phyloP scores from a whole-genome alignment of 75 land plant genomes.

The Cunninghamia lanceolata region DNA sequence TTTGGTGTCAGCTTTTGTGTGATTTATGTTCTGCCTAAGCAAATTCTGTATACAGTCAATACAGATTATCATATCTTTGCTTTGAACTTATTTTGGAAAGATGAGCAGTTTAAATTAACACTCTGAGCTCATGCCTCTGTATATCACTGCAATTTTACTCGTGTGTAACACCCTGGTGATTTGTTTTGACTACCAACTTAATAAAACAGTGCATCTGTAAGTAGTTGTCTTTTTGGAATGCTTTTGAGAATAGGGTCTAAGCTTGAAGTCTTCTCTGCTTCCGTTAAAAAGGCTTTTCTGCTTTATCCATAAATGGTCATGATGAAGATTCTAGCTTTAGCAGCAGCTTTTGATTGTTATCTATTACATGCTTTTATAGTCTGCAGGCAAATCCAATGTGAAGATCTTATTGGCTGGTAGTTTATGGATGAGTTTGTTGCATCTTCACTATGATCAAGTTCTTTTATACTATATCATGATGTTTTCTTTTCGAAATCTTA shows the following conservation, averaged over 20 bases:
- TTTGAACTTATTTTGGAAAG: not conserved
- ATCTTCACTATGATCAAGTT: not conserved
- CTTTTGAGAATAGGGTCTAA: not conserved
- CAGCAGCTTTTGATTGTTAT: not conserved
- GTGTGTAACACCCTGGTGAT: not conserved
- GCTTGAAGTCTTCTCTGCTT: not conserved
- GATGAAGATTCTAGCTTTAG: not conserved
- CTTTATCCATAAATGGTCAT: not conserved
- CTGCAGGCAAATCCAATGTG: not conserved
- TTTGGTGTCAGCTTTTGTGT: not conserved
- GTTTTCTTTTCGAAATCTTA: not conserved
- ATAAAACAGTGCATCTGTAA: not conserved
- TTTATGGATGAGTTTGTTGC: not conserved
- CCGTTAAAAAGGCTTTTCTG: not conserved
- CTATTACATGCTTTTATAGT: not conserved
- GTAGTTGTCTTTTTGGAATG: not conserved
- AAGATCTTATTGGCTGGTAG: not conserved
- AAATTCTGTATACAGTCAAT: not conserved
- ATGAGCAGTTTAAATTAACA: not conserved
- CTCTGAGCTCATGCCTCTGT: not conserved
- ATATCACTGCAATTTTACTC: not conserved
- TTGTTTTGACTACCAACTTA: not conserved
- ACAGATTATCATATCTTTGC: not conserved
- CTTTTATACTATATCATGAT: not conserved
- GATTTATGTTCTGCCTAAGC: not conserved